A percentile compares a stretch with the other conserved stretches of the same genome.
Evolutionary conservation across 495 filamentous ascomycete species (phyloP).

Genomic region (Friedmanniomyces endolithicus): DNA sequence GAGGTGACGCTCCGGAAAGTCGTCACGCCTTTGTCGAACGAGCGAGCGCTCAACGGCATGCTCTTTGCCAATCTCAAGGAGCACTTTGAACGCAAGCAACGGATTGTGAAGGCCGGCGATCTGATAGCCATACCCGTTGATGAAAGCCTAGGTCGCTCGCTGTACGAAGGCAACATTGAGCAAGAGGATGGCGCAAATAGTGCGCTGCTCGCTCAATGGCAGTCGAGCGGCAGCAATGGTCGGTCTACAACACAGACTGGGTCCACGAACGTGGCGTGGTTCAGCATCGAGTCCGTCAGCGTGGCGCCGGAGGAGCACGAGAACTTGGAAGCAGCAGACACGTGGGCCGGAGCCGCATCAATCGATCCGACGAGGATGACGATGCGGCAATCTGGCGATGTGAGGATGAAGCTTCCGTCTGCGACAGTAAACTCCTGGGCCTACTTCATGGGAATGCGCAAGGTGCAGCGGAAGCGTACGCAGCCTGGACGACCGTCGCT

Average conservation of each 20-base stretch:
- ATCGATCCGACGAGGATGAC: constrained; percentile 75
- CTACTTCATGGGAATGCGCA: constrained; percentile 66
- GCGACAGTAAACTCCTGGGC: constrained; percentile 65
- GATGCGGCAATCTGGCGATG: constrained; percentile 77
- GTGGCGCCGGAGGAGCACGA: constrained; percentile 36
- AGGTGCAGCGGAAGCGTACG: not conserved
- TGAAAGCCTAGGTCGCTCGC: constrained; percentile 59
- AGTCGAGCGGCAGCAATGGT: not conserved
- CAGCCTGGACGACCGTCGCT: not conserved
- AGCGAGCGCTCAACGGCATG: constrained; percentile 67
- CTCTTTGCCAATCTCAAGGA: constrained; percentile 74
- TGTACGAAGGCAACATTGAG: constrained; percentile 46
- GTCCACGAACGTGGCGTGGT: constrained; percentile 77
- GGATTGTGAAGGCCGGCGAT: constrained; percentile 74
- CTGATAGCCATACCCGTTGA: constrained; percentile 78
- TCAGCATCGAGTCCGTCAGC: constrained; percentile 59
- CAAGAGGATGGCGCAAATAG: constrained; percentile 24
- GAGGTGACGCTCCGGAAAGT: constrained; percentile 87
- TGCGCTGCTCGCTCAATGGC: constrained; percentile 23
- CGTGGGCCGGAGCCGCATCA: constrained; percentile 71
- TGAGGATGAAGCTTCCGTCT: constrained; percentile 62
- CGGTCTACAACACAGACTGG: constrained; percentile 87
- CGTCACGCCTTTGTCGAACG: constrained; percentile 74
- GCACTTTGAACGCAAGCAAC: constrained; percentile 65
- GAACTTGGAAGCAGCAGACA: constrained; percentile 41